phyloP scores from a whole-genome alignment of 495 filamentous ascomycete species.

The Tuber microsphaerosporum region DNA sequence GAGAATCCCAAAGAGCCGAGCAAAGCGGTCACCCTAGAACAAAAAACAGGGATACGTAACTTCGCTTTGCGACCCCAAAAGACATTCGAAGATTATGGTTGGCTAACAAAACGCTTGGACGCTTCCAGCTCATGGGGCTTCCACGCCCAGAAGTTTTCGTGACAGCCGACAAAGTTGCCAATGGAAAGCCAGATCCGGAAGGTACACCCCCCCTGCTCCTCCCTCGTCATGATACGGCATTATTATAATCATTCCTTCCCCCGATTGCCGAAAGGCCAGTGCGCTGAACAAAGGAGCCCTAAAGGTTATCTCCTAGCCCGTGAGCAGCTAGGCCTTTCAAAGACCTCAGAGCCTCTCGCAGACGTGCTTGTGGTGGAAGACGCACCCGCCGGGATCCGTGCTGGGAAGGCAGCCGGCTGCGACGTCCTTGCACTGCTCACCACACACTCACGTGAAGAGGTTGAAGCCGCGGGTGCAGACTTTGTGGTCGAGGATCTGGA shows the following conservation, averaged over 20 bases:
- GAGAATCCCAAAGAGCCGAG: not conserved
- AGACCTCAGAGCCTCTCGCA: conserved; percentile 42
- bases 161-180: conserved; percentile 73
- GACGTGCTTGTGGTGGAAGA: conserved; percentile 79
- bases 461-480: conserved; percentile 68
- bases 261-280: conserved; percentile 12
- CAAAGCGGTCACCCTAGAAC: not conserved
- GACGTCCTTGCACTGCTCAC: conserved; percentile 81
- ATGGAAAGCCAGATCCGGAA: conserved; percentile 81
- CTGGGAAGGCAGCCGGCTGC: conserved; percentile 85
- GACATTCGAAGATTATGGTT: not conserved
- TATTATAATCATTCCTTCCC: not conserved
- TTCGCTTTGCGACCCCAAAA: not conserved
- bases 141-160: conserved; percentile 67
- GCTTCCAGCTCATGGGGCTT: conserved; percentile 51
- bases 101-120: not conserved
- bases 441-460: conserved; percentile 66
- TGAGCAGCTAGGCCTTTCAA: conserved; percentile 22
- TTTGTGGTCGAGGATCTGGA: conserved; percentile 78
- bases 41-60: not conserved
- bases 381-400: conserved; percentile 79
- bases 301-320: conserved; percentile 35
- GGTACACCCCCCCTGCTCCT: conserved; percentile 50
- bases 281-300: conserved; percentile 5
- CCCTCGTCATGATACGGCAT: not conserved